These are phyloP conservation scores for Rhizopogon salebrosus DNA, from an alignment of 768 basidiomycete species.

Conservation along the genomic window DNA sequence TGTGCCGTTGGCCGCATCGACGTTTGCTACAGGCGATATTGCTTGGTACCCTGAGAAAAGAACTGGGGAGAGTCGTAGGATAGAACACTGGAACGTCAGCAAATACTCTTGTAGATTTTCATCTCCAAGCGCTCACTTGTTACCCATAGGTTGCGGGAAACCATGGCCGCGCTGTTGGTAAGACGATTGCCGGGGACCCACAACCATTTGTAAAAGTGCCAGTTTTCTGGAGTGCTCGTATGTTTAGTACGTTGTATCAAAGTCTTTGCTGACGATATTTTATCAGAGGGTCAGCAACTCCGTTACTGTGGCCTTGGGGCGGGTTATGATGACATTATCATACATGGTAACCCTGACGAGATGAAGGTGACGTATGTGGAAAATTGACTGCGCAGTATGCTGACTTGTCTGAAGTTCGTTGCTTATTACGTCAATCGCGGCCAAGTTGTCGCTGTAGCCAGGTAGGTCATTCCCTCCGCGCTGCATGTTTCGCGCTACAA, in stretches of 20 bases:
- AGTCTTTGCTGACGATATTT: neutral
- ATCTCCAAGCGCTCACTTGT: neutral
- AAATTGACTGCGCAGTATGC: neutral
- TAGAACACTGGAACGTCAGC: conserved; percentile 90
- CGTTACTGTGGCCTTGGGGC: conserved; percentile 77
- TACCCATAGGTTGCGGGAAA: conserved; percentile 70
- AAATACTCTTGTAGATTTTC: neutral
- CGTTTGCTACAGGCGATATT: conserved; percentile 55
- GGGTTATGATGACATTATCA: conserved; percentile 69
- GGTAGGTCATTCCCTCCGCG: conserved; percentile 29
- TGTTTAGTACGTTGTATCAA: conserved; percentile 21
- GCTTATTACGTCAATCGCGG: conserved; percentile 71
- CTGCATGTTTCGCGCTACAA: neutral
- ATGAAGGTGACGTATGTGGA: conserved; percentile 54
- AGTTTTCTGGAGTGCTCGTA: conserved; percentile 88
- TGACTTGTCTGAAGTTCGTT: conserved; percentile 48
- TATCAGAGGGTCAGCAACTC: conserved; percentile 75
- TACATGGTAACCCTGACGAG: conserved; percentile 69
- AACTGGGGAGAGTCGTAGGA: conserved; percentile 48
- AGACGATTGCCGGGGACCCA: conserved; percentile 59
- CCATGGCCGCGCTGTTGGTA: conserved; percentile 79
- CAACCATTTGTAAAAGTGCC: conserved; percentile 75
- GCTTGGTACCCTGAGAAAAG: conserved; percentile 66
- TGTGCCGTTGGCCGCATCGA: neutral
- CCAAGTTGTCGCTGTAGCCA: conserved; percentile 63